Evolutionary conservation across 495 filamentous ascomycete genomes (phyloP), one percentile per base, ranked within the genome.

Genomic region (Alectoria sarmentosa): DNA sequence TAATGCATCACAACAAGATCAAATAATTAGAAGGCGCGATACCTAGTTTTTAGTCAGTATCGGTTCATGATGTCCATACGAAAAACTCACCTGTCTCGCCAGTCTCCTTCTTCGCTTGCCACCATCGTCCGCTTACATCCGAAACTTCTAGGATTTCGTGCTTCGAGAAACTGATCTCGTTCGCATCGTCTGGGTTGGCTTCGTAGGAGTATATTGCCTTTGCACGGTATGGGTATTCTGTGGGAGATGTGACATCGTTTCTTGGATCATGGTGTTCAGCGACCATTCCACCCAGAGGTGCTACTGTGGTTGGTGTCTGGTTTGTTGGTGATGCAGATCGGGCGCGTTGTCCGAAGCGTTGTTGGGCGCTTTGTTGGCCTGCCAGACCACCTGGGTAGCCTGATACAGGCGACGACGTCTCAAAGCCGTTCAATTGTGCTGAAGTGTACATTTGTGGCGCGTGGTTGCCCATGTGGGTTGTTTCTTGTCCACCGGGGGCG

Each of bases 191-290:
- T 3, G 94, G 94, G 73, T 98, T 98, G 62, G 94, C 94, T 72
- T 98, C 93, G 77, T 98, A 98, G 67, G 88, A 92, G 79, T 98
- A 98, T 73, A 98, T 98, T 49, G 94, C 94, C 83, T 97, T 97
- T 10, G 94, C 94, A 34, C 88, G 86, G 74, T 98, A 98, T 13
- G 93, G 94, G 76, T 98, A 98, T 70, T 98, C 95, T 52, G 90
- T 93, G 2, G 91, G 89, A 37, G 85, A 84, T 2, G 86, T 83
- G 15, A 95, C 86, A 73, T 94, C 90, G 49, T 80, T 77, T 37
- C 84, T 77, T 38, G 70, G 58, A 32, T 71, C 67, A 11, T 72
- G 69, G n/a, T 74, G 69, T 32, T 75, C 66, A 0, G 17, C 15
- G 34, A 72, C 73, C 30, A 73, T 73, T 19, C 75, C 76, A 19